Base-by-base conservation (phyloP, 345 rosid genomes). In the Adansonia digitata region DNA sequence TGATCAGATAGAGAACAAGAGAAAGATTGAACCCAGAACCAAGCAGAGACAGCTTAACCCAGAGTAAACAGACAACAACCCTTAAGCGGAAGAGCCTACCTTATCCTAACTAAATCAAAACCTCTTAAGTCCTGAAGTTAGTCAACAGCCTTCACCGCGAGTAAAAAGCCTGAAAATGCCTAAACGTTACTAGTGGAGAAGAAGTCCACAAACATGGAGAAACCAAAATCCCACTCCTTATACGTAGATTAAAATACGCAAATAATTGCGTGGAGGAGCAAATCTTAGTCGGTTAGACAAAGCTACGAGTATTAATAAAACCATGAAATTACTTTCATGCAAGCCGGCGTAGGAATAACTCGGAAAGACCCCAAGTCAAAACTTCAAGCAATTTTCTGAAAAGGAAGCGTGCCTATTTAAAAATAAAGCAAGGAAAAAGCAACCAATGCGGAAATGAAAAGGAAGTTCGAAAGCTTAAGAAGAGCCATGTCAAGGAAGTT, bases 141-240 rank as follows among this genome's bases (percentile, higher is more conserved):
- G 74, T 39, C n/a, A 52, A 43, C 31, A 51, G 13, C 22, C 70
- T 75, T 27, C 40, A 71, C 53, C 29, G 24, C 26, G n/a, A 52
- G 62, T 67, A 18, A 61, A 18, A 66, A 73, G 52, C 18, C 57
- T 15, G 73, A 39, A 74, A 68, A 74, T 62, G 61, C 43, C 74
- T 45, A 62, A 45, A 69, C 52, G 40, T 53, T 55, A 43, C 3
- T 27, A 72, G 29, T 20, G 45, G 3, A 45, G 13, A 15, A 62
- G 26, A 49, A 56, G 63, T 56, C 31, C 15, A 31, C 37, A 59
- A 35, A 17, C 75, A 74, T 52, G 42, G 56, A 29, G 8, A 29
- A 27, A 71, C 62, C 29, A 45, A 13, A 72, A 66, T 24, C 26
- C 56, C 75, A 60, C 0, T 55, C 40, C 31, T 59, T 26, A 26